Conservation (phyloP, 2,329 filamentous ascomycete species). For the Fusarium lateritium region DNA sequence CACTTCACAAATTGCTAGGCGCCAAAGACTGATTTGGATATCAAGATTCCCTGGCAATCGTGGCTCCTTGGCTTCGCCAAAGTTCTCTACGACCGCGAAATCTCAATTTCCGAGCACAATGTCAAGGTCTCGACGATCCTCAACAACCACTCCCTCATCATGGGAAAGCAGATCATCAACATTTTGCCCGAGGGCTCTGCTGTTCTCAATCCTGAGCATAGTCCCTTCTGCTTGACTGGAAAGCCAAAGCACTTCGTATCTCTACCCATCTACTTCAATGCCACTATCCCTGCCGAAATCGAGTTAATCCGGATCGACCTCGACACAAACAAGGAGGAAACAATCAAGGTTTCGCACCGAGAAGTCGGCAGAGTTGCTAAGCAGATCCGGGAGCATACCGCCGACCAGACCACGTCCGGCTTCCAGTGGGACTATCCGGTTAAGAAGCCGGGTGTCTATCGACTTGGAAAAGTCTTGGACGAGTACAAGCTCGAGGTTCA, state of each 20-base stretch:
- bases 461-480: constrained; percentile 87
- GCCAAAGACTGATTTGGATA: constrained; percentile 21
- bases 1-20: background rate
- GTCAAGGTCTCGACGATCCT: constrained; percentile 91
- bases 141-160: constrained; percentile 92
- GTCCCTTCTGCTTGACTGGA: constrained; percentile 85
- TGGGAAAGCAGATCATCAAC: constrained; percentile 97
- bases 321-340: constrained; percentile 84
- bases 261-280: constrained; percentile 92
- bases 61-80: constrained; percentile 82
- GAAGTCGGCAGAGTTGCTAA: constrained; percentile 83
- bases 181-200: constrained; percentile 97
- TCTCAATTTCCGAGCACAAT: constrained; percentile 92
- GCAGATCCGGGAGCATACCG: constrained; percentile 74
- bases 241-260: constrained; percentile 71
- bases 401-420: constrained; percentile 72
- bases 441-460: constrained; percentile 91
- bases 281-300: constrained; percentile 89
- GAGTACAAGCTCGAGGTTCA: constrained; percentile 95
- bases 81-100: constrained; percentile 90
- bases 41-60: constrained; percentile 78
- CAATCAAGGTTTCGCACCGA: constrained; percentile 79
- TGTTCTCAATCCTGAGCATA: constrained; percentile 84
- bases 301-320: constrained; percentile 91
- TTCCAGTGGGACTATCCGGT: constrained; percentile 80